Evolutionary conservation across 179 eudicot genomes (phyloP).

Genomic region (Patellifolia procumbens): DNA sequence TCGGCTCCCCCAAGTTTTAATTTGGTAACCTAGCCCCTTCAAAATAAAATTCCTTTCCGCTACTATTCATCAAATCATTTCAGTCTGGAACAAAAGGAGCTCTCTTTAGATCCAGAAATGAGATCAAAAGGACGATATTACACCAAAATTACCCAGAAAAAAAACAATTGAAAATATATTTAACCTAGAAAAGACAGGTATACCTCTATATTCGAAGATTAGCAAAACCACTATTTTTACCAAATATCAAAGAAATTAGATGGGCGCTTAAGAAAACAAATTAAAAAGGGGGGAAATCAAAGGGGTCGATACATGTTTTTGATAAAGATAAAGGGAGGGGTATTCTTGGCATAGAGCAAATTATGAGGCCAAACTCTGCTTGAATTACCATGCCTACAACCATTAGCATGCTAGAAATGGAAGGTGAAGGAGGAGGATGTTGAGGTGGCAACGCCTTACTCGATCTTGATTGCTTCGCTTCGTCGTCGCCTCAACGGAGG

Average conservation of each 20-base stretch:
- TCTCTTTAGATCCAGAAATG: constrained; percentile 11
- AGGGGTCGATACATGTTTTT: constrained; percentile 32
- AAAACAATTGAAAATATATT: too few species aligned
- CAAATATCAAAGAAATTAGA: too few species aligned
- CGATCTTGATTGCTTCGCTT: too few species aligned
- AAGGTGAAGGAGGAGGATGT: constrained; percentile 4
- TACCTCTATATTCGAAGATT: too few species aligned
- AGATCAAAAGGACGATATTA: neutral
- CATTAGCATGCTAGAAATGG: neutral
- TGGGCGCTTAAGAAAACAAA: neutral
- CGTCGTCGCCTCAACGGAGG: too few species aligned
- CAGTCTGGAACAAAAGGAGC: neutral
- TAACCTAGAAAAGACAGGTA: neutral
- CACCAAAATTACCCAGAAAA: too few species aligned
- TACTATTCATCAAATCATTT: neutral
- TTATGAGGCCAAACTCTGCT: constrained; percentile 15
- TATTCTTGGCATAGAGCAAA: constrained; percentile 8
- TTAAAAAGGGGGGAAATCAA: too few species aligned
- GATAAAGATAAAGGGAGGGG: neutral
- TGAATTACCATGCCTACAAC: neutral
- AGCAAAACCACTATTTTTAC: too few species aligned
- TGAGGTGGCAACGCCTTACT: constrained; percentile 36
- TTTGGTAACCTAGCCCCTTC: too few species aligned
- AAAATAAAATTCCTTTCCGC: too few species aligned
- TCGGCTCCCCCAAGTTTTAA: too few species aligned